Evolutionary conservation across 768 basidiomycete genomes (phyloP).

Genomic region (Pulveroboletus sp.): DNA sequence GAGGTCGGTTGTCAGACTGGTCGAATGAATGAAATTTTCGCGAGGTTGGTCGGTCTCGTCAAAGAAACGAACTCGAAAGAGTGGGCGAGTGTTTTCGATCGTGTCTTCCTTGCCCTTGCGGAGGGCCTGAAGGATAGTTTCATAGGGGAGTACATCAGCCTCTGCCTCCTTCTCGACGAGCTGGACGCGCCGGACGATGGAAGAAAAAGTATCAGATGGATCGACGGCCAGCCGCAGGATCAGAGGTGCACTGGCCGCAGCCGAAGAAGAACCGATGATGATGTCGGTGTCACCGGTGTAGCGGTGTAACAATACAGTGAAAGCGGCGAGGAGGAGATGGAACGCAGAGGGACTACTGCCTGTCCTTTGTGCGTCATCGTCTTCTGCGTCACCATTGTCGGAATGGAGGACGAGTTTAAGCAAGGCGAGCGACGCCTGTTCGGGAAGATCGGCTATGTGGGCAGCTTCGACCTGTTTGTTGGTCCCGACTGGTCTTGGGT

Average conservation of each 20-base stretch:
- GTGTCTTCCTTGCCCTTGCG: conserved; percentile 60
- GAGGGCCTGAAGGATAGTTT: conserved; percentile 64
- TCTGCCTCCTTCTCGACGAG: conserved; percentile 81
- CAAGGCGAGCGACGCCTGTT: conserved; percentile 70
- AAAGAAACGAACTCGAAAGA: conserved; percentile 96
- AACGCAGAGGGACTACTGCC: conserved; percentile 70
- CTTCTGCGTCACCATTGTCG: conserved; percentile 47
- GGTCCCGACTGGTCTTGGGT: conserved; percentile 73
- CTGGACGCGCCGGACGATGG: conserved; percentile 81
- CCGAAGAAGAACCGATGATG: conserved; percentile 84
- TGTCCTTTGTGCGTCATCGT: conserved; percentile 41
- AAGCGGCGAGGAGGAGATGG: conserved; percentile 88
- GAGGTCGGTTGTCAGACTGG: conserved; percentile 85
- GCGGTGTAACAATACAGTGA: conserved; percentile 84
- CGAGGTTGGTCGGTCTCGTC: conserved; percentile 78
- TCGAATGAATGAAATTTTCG: conserved; percentile 71
- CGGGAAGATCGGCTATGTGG: conserved; percentile 64
- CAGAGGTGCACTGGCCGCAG: conserved; percentile 69
- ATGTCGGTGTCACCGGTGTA: conserved; percentile 96
- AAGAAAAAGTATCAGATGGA: conserved; percentile 84
- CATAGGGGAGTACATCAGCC: conserved; percentile 75
- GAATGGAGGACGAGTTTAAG: conserved; percentile 76
- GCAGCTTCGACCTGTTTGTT: conserved; percentile 83
- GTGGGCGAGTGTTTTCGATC: conserved; percentile 45
- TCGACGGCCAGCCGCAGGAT: conserved; percentile 81